Conservation (phyloP, 805 yeast genomes). For the Teunomyces pallodes region DNA sequence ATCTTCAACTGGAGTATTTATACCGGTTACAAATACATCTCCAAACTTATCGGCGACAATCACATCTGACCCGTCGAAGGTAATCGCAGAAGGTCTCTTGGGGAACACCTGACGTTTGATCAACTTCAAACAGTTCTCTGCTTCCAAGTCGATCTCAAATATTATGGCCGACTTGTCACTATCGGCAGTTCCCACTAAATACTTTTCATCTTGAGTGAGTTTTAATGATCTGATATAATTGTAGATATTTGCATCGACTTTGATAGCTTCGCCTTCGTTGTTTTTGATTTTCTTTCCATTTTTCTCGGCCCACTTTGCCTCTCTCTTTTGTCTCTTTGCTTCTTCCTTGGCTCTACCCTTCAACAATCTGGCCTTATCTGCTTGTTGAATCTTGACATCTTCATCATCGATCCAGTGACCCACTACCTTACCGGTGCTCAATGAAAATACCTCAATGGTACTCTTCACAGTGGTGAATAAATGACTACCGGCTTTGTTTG, state of each 20-base stretch:
- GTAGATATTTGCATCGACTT: slow-evolving; percentile 50
- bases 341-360: slow-evolving; percentile 31
- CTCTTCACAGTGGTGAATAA: slow-evolving; percentile 61
- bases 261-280: slow-evolving; percentile 20
- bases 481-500: slow-evolving; percentile 43
- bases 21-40: slow-evolving; percentile 72
- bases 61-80: slow-evolving; percentile 54
- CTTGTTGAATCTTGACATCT: slow-evolving; percentile 29
- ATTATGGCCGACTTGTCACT: slow-evolving; percentile 78
- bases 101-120: slow-evolving; percentile 76
- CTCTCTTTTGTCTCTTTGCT: slow-evolving; percentile 28
- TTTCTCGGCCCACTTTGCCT: slow-evolving; percentile 15
- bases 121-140: slow-evolving; percentile 45
- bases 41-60: slow-evolving; percentile 94
- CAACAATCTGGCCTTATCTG: slow-evolving; percentile 2
- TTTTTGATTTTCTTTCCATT: slow-evolving; percentile 29
- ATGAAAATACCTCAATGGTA: slow-evolving; percentile 51
- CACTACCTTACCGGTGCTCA: slow-evolving; percentile 36
- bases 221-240: slow-evolving; percentile 66
- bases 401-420: slow-evolving; percentile 65
- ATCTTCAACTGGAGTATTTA: slow-evolving; percentile 36
- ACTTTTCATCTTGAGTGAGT: slow-evolving; percentile 48
- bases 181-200: slow-evolving; percentile 70
- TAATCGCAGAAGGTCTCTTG: slow-evolving; percentile 87
- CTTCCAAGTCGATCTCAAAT: slow-evolving; percentile 42